Base-by-base conservation (phyloP, 805 yeast genomes). In the Metschnikowia kunwiensis region DNA sequence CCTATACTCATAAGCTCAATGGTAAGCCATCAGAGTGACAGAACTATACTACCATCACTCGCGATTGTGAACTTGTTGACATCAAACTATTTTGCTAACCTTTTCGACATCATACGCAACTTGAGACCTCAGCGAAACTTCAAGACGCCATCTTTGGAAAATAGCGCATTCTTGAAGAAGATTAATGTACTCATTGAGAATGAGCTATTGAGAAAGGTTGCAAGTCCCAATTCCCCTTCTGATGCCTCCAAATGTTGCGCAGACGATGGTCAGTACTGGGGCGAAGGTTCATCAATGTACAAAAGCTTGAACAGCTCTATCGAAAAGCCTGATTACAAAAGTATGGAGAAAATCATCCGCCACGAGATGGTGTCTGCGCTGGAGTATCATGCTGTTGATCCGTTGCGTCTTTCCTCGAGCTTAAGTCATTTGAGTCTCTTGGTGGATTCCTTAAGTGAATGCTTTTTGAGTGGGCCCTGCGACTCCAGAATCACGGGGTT, bases 21-120 rank as follows among this genome's bases (percentile, higher is more conserved):
- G 21, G 42, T 51, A 13, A 46, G 39, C 24, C 20, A 10, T 4
- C 42, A 40, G 5, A 44, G 40, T 7, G 34, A 14, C 11, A n/a
- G 23, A 25, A 45, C 30, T 5, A 22, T 22, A 6, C 16, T 37
- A 8, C 65, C 68, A 0, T 58, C 58, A 41, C 27, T 67, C 22
- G 57, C 64, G 10, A 54, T 68, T 7, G 57, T 68, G 27, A 68
- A 68, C 40, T 44, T 67, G 48, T 58, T 66, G 46, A 60, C 68
- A 4, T 59, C 58, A 24, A 66, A 68, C 45, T 68, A 65, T 46
- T 68, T 68, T 36, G 45, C 57, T 13, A 66, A 63, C 42, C 50
- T 68, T 23, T 58, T 65, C 40, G 70, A 65, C 7, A 50, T 68
- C 25, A 59, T 66, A 28, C 56, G 56, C 42, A 37, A 36, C 15